Evolutionary conservation across 768 basidiomycete genomes (phyloP).

Genomic region (Tricholoma terreum): DNA sequence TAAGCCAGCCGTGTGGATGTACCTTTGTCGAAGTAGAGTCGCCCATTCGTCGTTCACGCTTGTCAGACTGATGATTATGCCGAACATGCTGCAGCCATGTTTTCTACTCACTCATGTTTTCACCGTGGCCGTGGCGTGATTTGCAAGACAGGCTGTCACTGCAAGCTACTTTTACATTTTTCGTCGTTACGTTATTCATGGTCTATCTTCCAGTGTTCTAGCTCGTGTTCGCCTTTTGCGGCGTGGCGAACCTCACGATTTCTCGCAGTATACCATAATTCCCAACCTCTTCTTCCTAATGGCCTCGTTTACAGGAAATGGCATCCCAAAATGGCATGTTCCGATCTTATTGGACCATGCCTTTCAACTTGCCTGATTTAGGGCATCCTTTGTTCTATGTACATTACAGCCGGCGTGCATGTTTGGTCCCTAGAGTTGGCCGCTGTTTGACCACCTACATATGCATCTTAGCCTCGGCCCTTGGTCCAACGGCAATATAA

Average conservation of each 20-base stretch:
- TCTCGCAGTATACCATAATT: constrained; percentile 1
- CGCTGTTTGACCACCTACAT: constrained; percentile 35
- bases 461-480: constrained; percentile 38
- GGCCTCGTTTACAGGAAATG: constrained; percentile 24
- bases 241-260: neutral
- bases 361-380: constrained; percentile 53
- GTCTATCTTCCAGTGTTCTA: neutral
- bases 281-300: constrained; percentile 1
- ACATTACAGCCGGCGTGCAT: constrained; percentile 34
- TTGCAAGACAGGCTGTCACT: neutral
- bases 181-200: neutral
- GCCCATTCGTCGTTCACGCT: neutral
- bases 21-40: neutral
- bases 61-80: neutral
- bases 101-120: neutral
- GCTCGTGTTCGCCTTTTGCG: neutral
- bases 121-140: neutral
- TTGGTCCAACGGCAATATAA: constrained; percentile 41
- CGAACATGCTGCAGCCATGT: neutral
- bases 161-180: neutral
- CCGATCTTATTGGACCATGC: constrained; percentile 35
- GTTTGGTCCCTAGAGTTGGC: constrained; percentile 32
- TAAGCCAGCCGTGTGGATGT: neutral
- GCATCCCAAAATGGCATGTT: constrained; percentile 42
- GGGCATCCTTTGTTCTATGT: constrained; percentile 45